Evolutionary conservation across 129 eudicot genomes (phyloP).

Genomic region (Chrysanthemum makinoi): DNA sequence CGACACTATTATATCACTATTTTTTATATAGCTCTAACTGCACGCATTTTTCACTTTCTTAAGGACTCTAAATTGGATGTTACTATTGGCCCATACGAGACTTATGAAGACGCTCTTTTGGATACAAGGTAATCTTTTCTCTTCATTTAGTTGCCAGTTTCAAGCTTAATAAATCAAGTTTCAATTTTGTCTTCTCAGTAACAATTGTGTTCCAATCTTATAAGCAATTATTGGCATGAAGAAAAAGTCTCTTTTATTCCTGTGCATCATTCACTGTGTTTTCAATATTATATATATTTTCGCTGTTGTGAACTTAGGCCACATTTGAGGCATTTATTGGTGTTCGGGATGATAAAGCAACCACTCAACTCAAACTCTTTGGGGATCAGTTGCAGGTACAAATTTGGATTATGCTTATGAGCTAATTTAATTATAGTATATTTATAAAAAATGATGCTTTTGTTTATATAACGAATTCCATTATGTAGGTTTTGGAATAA

Average conservation of each 20-base stretch:
- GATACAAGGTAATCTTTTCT: slow-evolving; percentile 72
- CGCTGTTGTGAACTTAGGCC: slow-evolving; percentile 45
- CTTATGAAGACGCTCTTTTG: slow-evolving; percentile 83
- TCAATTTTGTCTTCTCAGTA: neutral
- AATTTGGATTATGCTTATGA: slow-evolving; percentile 2
- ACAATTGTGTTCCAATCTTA: neutral
- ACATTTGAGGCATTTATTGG: slow-evolving; percentile 96
- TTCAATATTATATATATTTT: neutral
- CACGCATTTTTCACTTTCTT: slow-evolving; percentile 10
- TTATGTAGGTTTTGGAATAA: no score
- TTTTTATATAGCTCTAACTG: slow-evolving; percentile 12
- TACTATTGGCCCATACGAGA: slow-evolving; percentile 95
- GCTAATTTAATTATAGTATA: neutral
- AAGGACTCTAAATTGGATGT: slow-evolving; percentile 96
- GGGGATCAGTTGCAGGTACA: slow-evolving; percentile 78
- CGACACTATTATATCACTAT: neutral
- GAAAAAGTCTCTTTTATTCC: neutral
- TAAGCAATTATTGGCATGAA: neutral
- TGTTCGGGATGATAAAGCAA: slow-evolving; percentile 83
- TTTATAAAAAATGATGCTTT: neutral
- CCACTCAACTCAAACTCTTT: slow-evolving; percentile 78
- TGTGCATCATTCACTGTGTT: neutral
- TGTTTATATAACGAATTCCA: neutral
- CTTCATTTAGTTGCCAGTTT: neutral
- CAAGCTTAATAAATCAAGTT: neutral